Evolutionary conservation across 2,329 filamentous ascomycete genomes (phyloP), one percentile per base, ranked within the genome.

Genomic region (Colletotrichum tropicale): DNA sequence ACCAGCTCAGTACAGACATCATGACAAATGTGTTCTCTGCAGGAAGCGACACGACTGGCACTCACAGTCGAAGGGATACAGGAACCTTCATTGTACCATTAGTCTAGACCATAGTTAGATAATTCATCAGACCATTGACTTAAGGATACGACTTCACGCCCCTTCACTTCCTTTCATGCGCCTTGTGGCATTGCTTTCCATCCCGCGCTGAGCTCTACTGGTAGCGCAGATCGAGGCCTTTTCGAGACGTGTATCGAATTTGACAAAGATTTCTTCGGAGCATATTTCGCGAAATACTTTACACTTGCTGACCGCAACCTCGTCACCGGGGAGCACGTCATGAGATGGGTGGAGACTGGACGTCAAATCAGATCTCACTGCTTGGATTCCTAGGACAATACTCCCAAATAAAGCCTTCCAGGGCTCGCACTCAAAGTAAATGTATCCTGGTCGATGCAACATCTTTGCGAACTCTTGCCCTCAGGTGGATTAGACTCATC

Each of bases 231-330:
- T 13, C n/a, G 8, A 48, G 6, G 43, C 7, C 43, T 48, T 12
- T n/a, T 13, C n/a, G 18, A 48, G 43, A 21, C 10, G 18, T 6
- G 43, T 1, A 2, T 21, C n/a, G 3, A 4, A 8, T 10, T 12
- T 21, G 43, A 6, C 0, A 48, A 48, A 9, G n/a, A 8, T 48
- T 48, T n/a, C 1, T 7, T 21, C 10, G 8, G 43, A 21, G n/a
- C 43, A 48, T 21, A 10, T 48, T 48, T 48, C 10, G 6, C 43
- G n/a, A n/a, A 13, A 48, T 48, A 48, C n/a, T 43, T 1, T 0
- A 48, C 8, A 21, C 0, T 48, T 2, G 6, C 9, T 21, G 10
- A 5, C 10, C 3, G 10, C n/a, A 4, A 21, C 43, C n/a, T 4
- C n/a, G 10, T 48, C n/a, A 0, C 10, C 1, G 6, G 43, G 43